Evolutionary conservation across 2,329 filamentous ascomycete genomes (phyloP), one percentile per base, ranked within the genome.

Genomic region (Talaromyces sp.): DNA sequence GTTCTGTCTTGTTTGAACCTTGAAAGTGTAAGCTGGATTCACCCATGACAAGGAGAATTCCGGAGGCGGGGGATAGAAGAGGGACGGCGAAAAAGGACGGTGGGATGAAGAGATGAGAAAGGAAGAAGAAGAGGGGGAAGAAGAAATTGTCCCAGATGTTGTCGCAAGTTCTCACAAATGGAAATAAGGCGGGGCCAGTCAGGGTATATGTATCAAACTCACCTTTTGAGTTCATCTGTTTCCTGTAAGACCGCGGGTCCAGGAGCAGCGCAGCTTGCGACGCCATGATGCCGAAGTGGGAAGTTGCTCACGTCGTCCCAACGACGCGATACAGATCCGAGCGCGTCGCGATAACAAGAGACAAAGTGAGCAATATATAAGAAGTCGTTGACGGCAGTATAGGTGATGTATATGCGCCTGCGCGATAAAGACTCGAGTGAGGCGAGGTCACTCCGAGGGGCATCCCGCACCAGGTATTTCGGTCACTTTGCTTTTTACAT

Each of bases 221-320:
- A 77, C 76, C 75, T 68, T 73, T 74, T 9, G 67, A 66, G n/a
- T 36, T 55, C 36, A 62, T 53, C 40, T 73, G 72, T 63, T 74
- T 76, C 63, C 70, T 78, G 61, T 76, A 73, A 34, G 70, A 71
- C 66, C 77, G 76, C 16, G 79, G 78, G 65, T 81, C 73, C 61
- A 80, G 68, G 33, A 80, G 72, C 71, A 79, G 72, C 50, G 75
- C 76, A 36, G 78, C 75, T 58, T 75, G 71, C 36, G 74, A 74
- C 50, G 73, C 73, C 76, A 78, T 78, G 59, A 40, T 69, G 62
- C 62, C 27, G 28, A 30, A 14, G 16, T 23, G 50, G 31, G 8
- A 33, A 18, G 50, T 7, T 10, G 16, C 7, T 53, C 23, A 9
- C 16, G 50, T 31, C 12, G 14, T 8, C 28, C 16, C 27, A 53